Conservation (phyloP, 768 basidiomycete genomes). For the Grammothele lineata region DNA sequence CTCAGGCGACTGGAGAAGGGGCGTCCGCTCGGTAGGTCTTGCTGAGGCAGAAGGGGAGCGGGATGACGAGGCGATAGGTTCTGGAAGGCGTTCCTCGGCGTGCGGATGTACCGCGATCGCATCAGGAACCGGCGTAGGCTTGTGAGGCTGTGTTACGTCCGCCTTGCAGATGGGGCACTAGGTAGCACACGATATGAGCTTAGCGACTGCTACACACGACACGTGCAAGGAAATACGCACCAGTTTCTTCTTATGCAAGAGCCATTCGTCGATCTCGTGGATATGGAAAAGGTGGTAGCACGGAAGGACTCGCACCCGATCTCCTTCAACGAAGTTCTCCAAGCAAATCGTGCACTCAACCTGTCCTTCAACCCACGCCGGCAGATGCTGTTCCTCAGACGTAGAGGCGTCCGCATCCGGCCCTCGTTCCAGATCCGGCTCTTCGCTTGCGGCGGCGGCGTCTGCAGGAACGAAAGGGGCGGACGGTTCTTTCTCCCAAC, state of each 20-base stretch:
- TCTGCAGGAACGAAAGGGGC: conserved; percentile 11
- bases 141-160: conserved; percentile 66
- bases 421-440: conserved; percentile 19
- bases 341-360: conserved; percentile 93
- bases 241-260: conserved; percentile 88
- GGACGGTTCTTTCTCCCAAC: conserved; percentile 68
- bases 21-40: conserved; percentile 2
- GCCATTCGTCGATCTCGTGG: conserved; percentile 88
- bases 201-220: background rate
- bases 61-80: background rate
- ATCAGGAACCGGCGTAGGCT: background rate
- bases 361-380: conserved; percentile 78
- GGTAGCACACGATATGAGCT: background rate
- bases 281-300: conserved; percentile 96
- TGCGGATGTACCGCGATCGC: background rate
- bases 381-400: conserved; percentile 29
- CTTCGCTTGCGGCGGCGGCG: conserved; percentile 3
- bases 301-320: conserved; percentile 86
- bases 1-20: background rate
- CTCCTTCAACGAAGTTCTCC: conserved; percentile 80
- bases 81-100: background rate
- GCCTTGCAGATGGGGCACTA: conserved; percentile 93
- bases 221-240: conserved; percentile 46
- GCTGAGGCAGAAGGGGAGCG: background rate
- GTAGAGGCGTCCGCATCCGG: conserved; percentile 18